Evolutionary conservation across 176 grass and related monocot species (phyloP), one percentile per base, ranked within the genome.

Genomic region (Typha latifolia): DNA sequence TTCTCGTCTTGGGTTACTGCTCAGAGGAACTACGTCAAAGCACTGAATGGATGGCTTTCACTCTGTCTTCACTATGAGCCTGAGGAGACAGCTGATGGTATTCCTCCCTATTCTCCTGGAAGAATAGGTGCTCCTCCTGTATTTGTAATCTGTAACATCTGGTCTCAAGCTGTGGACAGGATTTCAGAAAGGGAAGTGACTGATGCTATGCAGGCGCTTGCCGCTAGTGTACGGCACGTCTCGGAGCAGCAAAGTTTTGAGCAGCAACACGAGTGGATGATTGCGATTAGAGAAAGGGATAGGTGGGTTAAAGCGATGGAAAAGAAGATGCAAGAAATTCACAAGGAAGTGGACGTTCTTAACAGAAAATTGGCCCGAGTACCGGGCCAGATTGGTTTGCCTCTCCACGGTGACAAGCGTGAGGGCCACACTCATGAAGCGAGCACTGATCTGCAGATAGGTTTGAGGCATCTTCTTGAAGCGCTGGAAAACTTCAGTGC

Each of bases 31-130:
- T 99, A 73, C 22, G 79, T 77, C 14, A 90, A 81, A 66, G 81
- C 95, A 16, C 62, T 99, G 57, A 94, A 99, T 52, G 89, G 89
- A 47, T 99, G 95, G 95, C 77, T 93, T 31, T 67, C 74, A 12
- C 80, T 94, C 22, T 94, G 89, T 72, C 79, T 99, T 19, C 82
- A 80, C 62, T 70, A 77, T 0, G 84, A 87, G 49, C 53, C 83
- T 9, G 77, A 82, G 51, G 82, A 80, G 27, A 78, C 77, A 0
- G 73, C 63, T 0, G 83, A 93, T 59, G 83, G 89, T 49, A 51
- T 74, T 49, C 67, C 83, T 13, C 77, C 82, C 5, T 89, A 78
- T 66, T 97, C 94, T 19, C 94, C 93, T 0, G 34, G 78, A 49
- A 79, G 81, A 55, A 72, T 90, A 14, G 89, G 95, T 5, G 95